Evolutionary conservation across 805 yeast genomes (phyloP), one percentile per base, ranked within the genome.

Genomic region (Cyberlindnera meyerae): DNA sequence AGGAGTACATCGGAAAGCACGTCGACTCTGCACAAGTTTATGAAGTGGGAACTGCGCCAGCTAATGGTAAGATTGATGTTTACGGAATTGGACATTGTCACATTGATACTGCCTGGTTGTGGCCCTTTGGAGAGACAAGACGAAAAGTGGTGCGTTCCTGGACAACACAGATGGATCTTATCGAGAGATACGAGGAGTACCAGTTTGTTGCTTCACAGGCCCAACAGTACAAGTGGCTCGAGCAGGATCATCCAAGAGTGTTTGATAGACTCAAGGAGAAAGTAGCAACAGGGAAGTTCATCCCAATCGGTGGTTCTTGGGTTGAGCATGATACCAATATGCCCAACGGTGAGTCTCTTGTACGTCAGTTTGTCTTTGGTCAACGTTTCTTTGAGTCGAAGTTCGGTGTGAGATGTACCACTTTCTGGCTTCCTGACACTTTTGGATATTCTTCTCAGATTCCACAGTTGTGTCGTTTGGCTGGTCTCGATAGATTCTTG

Each of bases 81-180:
- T 82, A 67, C 59, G 95, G 85, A 8, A 72, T 93, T 47, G 98
- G 98, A 29, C 85, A 93, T 58, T 93, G 97, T 58, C 97, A 89
- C 59, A 89, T 89, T 49, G 98, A 90, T 55, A 90, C 97, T 13
- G 97, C 97, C 12, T 90, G 98, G 98, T 69, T 88, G 40, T 90
- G 98, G 98, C 97, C 97, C n/a, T 90, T 82, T 67, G 97, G 95
- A 3, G 97, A 93, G 58, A 87, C 97, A 2, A 81, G 84, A 50
- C 75, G 97, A 35, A 90, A 90, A 56, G 77, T 90, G 37, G 96
- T 89, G 3, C 73, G 98, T 47, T 86, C 96, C 6, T 90, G 97
- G 97, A 80, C 96, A 0, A 77, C 96, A 8, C 98, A 90, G 63
- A 66, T 90, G 34, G 80, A 86, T 37, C 61, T 93, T 32, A 75